These are phyloP conservation scores for Pyricularia grisea DNA, from an alignment of 2,329 filamentous ascomycete species.

Conservation along the genomic window DNA sequence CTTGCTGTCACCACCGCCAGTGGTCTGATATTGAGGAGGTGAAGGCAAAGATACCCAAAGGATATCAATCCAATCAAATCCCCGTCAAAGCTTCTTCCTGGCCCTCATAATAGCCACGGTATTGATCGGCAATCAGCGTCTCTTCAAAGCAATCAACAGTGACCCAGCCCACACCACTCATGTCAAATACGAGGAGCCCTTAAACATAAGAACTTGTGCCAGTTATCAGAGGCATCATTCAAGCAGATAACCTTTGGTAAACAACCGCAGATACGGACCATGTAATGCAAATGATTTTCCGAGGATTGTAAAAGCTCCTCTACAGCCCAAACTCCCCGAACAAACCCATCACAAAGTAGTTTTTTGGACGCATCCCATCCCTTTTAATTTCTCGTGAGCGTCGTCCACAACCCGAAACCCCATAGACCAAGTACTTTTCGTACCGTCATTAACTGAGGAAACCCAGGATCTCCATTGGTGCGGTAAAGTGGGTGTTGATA, in stretches of 20 bases:
- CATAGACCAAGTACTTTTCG: constrained; percentile 15
- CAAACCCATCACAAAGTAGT: constrained; percentile 15
- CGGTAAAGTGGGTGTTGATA: neutral
- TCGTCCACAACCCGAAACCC: constrained; percentile 5
- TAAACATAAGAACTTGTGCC: neutral
- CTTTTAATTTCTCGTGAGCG: constrained; percentile 1
- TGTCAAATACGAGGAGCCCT: neutral
- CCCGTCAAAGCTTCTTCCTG: neutral
- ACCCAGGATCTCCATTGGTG: constrained; percentile 17
- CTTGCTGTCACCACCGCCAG: neutral
- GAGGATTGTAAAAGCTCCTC: constrained; percentile 15
- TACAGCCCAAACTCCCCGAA: constrained; percentile 21
- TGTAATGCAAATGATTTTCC: constrained; percentile 21
- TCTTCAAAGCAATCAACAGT: neutral
- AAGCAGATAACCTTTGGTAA: neutral
- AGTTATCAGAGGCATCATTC: neutral
- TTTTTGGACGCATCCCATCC: constrained; percentile 14
- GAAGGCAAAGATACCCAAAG: neutral
- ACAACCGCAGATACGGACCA: constrained; percentile 12
- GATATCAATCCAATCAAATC: neutral
- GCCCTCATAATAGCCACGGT: neutral
- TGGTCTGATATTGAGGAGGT: neutral
- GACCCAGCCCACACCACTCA: neutral
- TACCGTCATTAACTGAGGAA: constrained; percentile 12
- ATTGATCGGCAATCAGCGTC: neutral